A percentile compares a stretch with the other conserved stretches of the same genome.
Evolutionary conservation across 805 yeast species (phyloP).

Genomic region (Hanseniaspora singularis): DNA sequence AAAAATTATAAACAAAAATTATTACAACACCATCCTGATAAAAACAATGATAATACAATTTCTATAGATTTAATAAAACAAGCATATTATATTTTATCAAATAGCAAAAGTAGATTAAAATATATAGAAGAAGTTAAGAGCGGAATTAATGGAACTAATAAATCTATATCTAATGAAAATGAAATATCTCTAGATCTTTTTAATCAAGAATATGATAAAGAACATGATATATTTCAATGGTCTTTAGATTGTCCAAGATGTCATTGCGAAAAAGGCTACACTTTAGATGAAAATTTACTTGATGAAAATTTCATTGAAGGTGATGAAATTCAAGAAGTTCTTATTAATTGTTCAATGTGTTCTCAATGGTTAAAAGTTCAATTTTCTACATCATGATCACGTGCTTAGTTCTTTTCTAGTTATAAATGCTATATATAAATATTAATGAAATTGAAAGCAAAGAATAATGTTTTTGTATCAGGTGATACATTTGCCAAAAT

Average conservation of each 20-base stretch:
- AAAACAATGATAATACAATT: constrained; percentile 23
- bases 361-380: constrained; percentile 73
- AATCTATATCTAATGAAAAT: constrained; percentile 41
- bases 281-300: constrained; percentile 50
- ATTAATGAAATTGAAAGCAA: no score
- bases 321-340: constrained; percentile 39
- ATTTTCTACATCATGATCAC: not conserved
- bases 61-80: constrained; percentile 39
- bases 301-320: constrained; percentile 36
- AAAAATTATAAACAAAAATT: constrained; percentile 53
- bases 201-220: constrained; percentile 17
- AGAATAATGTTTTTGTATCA: no score
- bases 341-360: constrained; percentile 73
- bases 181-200: constrained; percentile 54
- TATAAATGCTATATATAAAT: no score
- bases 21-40: constrained; percentile 71
- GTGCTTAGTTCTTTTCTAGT: no score
- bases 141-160: constrained; percentile 28
- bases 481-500: no score
- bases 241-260: constrained; percentile 61
- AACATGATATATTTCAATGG: constrained; percentile 30
- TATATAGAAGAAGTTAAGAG: constrained; percentile 41
- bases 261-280: constrained; percentile 39
- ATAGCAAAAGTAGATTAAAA: constrained; percentile 30
- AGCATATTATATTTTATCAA: constrained; percentile 52